These are phyloP conservation scores for Serpula lacrymans DNA, from an alignment of 768 basidiomycete species.

Conservation along the genomic window DNA sequence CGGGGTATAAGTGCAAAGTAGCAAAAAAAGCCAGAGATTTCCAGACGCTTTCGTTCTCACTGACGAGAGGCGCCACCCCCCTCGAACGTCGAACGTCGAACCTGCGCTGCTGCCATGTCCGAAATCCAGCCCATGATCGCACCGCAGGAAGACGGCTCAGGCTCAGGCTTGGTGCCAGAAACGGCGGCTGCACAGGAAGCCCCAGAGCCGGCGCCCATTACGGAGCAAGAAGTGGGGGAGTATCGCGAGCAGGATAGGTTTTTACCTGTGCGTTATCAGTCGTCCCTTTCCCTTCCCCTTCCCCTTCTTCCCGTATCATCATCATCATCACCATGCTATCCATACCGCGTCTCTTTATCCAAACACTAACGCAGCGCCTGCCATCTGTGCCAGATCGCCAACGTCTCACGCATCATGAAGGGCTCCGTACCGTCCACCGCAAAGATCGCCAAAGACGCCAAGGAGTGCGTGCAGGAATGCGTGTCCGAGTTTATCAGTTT, in stretches of 20 bases:
- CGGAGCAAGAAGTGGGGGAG: conserved; percentile 90
- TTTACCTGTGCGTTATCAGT: conserved; percentile 64
- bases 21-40: too few species aligned
- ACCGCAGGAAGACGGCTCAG: conserved; percentile 39
- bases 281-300: not conserved
- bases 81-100: too few species aligned
- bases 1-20: too few species aligned
- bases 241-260: conserved; percentile 95
- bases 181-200: conserved; percentile 35
- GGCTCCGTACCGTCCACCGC: conserved; percentile 82
- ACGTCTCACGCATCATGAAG: conserved; percentile 98
- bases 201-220: conserved; percentile 67
- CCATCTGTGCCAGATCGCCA: conserved; percentile 74
- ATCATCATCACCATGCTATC: conserved; percentile 2
- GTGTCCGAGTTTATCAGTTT: conserved; percentile 98
- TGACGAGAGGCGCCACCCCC: too few species aligned
- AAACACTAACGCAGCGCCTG: not conserved
- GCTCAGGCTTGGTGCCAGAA: conserved; percentile 27
- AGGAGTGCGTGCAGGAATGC: conserved; percentile 98
- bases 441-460: conserved; percentile 97
- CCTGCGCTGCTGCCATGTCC: too few species aligned
- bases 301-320: not conserved
- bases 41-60: too few species aligned
- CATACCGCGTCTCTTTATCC: not conserved
- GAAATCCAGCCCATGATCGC: conserved; percentile 36